Percentiles rank a stretch among this genome's conserved stretches.
Evolutionary conservation across 768 basidiomycete genomes (phyloP).

Genomic region (Paxillus involutus): DNA sequence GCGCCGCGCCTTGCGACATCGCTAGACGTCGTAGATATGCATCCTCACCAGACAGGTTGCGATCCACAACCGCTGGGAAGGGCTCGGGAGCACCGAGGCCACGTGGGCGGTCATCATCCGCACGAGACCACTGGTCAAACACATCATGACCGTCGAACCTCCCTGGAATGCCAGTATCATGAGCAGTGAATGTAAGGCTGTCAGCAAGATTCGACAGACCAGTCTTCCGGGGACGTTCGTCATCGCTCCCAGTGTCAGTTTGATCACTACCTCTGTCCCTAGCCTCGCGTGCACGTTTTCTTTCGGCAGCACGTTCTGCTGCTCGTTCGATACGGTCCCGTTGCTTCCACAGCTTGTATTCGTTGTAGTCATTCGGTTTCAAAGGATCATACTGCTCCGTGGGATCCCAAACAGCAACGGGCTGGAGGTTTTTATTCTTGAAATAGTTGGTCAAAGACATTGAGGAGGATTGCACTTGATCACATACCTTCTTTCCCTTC

Average conservation of each 20-base stretch:
- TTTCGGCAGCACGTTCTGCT: slow-evolving; percentile 57
- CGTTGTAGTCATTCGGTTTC: slow-evolving; percentile 86
- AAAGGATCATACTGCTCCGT: slow-evolving; percentile 76
- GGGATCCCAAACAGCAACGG: slow-evolving; percentile 71
- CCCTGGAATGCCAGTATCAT: slow-evolving; percentile 31
- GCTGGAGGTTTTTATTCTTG: slow-evolving; percentile 61
- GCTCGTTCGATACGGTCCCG: slow-evolving; percentile 73
- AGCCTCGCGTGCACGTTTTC: slow-evolving; percentile 55
- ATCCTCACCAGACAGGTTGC: slow-evolving; percentile 70
- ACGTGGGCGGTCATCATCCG: slow-evolving; percentile 44
- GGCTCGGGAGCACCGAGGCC: slow-evolving; percentile 17
- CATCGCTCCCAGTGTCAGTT: slow-evolving; percentile 70
- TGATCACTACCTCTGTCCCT: slow-evolving; percentile 50
- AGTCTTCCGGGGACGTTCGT: slow-evolving; percentile 64
- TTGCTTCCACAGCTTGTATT: slow-evolving; percentile 80
- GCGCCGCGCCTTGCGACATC: slow-evolving; percentile 46
- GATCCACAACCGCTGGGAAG: slow-evolving; percentile 41
- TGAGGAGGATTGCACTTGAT: not conserved
- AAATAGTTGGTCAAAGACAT: slow-evolving; percentile 1
- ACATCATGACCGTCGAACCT: slow-evolving; percentile 38
- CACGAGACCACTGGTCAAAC: slow-evolving; percentile 56
- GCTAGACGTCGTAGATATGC: slow-evolving; percentile 79
- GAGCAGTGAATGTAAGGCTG: not conserved
- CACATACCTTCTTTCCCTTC: slow-evolving; percentile 61
- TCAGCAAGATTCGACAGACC: slow-evolving; percentile 40